Evolutionary conservation across 2,329 filamentous ascomycete genomes (phyloP), one percentile per base, ranked within the genome.

Genomic region (Epichloe sp.): DNA sequence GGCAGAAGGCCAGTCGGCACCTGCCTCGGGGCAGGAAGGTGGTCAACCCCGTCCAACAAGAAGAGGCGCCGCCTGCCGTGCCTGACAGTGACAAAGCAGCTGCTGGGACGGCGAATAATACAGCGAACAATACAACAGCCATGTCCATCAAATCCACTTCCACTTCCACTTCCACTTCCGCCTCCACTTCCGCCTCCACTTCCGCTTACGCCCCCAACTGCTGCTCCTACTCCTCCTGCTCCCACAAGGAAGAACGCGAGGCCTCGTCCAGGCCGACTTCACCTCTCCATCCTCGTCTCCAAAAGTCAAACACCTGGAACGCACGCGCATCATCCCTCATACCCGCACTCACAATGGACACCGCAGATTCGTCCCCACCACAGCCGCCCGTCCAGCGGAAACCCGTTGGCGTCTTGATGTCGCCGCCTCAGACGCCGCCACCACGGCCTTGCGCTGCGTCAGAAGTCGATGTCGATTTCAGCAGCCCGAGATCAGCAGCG

Each of bases 311-410:
- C 50, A 64, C 60, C 40, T 71, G 67, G 68, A 58, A 62, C 51
- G 57, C 61, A 47, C 66, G 68, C 52, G 53, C 68, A 43, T 68
- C 66, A 42, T 62, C 64, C 19, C 58, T 69, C 42, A 57, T 69
- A 45, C 68, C 67, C 46, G 63, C 65, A 57, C 68, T 71, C 62
- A 70, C 65, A 45, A 49, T 63, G 51, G 60, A 62, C 42, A 55
- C 60, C 47, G 52, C 61, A 62, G 67, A 68, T 55, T 51, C 59
- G 37, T 47, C 38, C 31, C 41, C 45, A 21, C 51, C 21, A n/a
- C 26, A 21, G 5, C 55, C 36, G 50, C 51, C 56, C 43, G 48
- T 62, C 37, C 57, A 54, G 41, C 65, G 59, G 38, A 63, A 60
- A 31, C 57, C 60, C 36, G 38, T 60, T 52, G 51, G 54, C 50